Evolutionary conservation across 2,329 filamentous ascomycete species (phyloP).

Genomic region (Colletotrichum kahawae): DNA sequence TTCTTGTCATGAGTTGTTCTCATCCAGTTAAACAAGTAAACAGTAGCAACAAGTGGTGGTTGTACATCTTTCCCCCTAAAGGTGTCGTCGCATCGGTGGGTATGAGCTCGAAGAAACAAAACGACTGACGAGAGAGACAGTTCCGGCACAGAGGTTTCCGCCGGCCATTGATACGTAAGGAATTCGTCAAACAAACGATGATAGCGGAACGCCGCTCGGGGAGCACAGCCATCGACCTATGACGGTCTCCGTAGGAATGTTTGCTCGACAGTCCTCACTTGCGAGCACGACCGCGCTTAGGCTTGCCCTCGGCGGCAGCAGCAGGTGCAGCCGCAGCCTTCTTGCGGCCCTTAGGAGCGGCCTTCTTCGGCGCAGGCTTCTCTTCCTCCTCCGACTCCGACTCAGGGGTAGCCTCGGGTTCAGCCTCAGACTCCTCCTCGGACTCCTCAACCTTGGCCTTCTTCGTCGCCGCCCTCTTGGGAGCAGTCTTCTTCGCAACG

Average conservation of each 20-base stretch:
- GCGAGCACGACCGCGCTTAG: conserved; percentile 9
- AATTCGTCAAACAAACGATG: background rate
- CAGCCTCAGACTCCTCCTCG: conserved; percentile 19
- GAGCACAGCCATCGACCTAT: background rate
- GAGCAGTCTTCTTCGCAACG: background rate
- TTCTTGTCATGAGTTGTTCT: background rate
- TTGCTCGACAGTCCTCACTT: background rate
- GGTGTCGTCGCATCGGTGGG: background rate
- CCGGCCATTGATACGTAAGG: background rate
- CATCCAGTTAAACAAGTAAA: background rate
- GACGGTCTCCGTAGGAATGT: background rate
- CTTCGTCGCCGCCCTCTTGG: background rate
- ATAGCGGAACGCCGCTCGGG: background rate
- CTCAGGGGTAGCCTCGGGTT: conserved; percentile 5
- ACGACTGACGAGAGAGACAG: background rate
- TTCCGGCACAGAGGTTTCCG: background rate
- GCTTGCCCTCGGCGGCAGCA: conserved; percentile 6
- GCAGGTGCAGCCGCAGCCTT: conserved; percentile 18
- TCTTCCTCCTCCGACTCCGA: background rate
- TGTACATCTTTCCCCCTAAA: background rate
- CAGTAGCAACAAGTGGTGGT: background rate
- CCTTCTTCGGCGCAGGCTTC: background rate
- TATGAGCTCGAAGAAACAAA: background rate
- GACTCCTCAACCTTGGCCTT: conserved; percentile 27
- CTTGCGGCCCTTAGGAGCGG: conserved; percentile 12